A percentile compares a stretch with the other conserved stretches of the same genome.
These are phyloP conservation scores for Eucalyptus polybractea DNA, from an alignment of 345 rosid species.

Conservation along the genomic window DNA sequence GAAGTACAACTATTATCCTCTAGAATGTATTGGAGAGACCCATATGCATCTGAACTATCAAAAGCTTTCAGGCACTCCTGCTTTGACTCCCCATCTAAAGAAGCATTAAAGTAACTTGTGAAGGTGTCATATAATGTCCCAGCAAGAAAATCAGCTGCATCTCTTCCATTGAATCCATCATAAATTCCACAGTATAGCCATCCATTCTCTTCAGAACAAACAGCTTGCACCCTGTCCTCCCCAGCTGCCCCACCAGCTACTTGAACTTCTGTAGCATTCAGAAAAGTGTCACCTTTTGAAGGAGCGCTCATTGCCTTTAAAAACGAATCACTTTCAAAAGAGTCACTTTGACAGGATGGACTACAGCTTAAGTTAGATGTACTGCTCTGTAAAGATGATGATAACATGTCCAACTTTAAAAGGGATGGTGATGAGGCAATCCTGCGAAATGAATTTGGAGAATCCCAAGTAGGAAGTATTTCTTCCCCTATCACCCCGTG, in stretches of 20 bases:
- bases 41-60: conserved; percentile 2
- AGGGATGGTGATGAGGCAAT: conserved; percentile 69
- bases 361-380: conserved; percentile 77
- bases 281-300: conserved; percentile 59
- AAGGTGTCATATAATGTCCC: conserved; percentile 83
- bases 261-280: conserved; percentile 66
- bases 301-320: conserved; percentile 51
- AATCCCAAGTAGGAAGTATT: conserved; percentile 81
- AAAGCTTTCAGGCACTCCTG: conserved; percentile 9
- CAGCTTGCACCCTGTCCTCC: conserved; percentile 96
- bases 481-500: conserved; percentile 81
- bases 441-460: conserved; percentile 74
- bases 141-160: conserved; percentile 97
- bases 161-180: conserved; percentile 96
- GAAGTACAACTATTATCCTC: conserved; percentile 1
- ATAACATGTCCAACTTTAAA: conserved; percentile 71
- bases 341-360: conserved; percentile 43
- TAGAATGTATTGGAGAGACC: conserved; percentile 3
- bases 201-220: conserved; percentile 94
- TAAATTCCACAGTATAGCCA: conserved; percentile 88
- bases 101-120: conserved; percentile 27
- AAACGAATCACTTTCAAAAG: conserved; percentile 57
- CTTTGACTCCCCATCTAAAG: conserved; percentile 48
- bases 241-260: conserved; percentile 99
- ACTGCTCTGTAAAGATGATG: conserved; percentile 81